A percentile compares a stretch with the other conserved stretches of the same genome.
These are phyloP conservation scores for Chloris gayana DNA, from an alignment of 176 grass and related monocot genomes.

Conservation along the genomic window DNA sequence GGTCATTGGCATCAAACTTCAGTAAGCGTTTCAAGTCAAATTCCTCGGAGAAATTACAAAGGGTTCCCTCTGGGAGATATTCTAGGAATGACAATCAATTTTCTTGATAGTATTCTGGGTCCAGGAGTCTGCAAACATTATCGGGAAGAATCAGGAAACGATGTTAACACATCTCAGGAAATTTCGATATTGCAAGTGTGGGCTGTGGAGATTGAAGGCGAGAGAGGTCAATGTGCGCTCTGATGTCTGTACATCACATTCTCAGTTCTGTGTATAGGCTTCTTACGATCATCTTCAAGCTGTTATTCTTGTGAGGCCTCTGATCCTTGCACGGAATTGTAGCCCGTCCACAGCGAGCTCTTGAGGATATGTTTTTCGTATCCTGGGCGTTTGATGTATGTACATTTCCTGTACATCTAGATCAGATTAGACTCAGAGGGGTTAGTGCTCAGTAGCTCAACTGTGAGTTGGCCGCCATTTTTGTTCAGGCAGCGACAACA, in stretches of 20 bases:
- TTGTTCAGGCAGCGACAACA: not conserved
- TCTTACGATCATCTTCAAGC: slow-evolving; percentile 8
- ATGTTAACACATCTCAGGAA: not conserved
- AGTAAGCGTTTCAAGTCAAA: slow-evolving; percentile 54
- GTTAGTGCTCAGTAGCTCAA: slow-evolving; percentile 3
- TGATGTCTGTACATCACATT: not conserved
- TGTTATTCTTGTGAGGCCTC: not conserved
- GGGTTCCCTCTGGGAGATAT: slow-evolving; percentile 48
- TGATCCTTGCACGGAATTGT: not conserved
- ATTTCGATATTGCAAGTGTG: not conserved
- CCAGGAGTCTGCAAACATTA: not conserved
- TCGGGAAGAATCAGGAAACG: not conserved
- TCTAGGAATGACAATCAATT: slow-evolving; percentile 33
- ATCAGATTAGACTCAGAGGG: too few species aligned
- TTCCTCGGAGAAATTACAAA: slow-evolving; percentile 38
- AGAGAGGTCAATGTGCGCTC: slow-evolving; percentile 18
- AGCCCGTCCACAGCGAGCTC: slow-evolving; percentile 17
- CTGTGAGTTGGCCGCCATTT: not conserved
- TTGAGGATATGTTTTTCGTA: not conserved
- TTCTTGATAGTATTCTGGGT: slow-evolving; percentile 38
- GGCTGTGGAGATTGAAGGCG: slow-evolving; percentile 16
- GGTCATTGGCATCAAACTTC: slow-evolving; percentile 38
- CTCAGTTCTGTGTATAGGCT: not conserved
- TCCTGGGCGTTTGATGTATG: not conserved
- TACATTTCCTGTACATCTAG: not conserved